Percentiles rank a stretch among this genome's conserved stretches.
Conservation (phyloP, 495 filamentous ascomycete genomes). For the Neurospora intermedia region DNA sequence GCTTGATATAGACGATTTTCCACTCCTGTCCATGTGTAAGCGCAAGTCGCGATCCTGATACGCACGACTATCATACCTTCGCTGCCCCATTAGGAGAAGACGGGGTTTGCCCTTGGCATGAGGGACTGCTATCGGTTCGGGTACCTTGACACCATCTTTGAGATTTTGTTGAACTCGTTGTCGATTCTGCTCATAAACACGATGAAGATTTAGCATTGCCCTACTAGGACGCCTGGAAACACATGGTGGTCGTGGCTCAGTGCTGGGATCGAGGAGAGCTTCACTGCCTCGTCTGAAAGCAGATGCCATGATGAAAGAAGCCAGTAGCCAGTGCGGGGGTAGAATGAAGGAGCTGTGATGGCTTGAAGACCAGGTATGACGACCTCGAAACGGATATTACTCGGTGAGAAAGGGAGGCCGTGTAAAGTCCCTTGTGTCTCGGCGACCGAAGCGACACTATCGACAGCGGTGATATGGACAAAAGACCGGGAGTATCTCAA, state of each 20-base stretch:
- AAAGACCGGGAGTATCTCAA: not conserved
- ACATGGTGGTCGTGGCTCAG: conserved; percentile 12
- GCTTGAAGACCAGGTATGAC: not conserved
- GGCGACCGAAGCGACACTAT: not conserved
- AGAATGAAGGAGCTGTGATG: not conserved
- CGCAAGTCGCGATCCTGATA: not conserved
- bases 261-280: conserved; percentile 11
- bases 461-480: not conserved
- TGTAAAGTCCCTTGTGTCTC: not conserved
- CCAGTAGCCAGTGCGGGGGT: not conserved
- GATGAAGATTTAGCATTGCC: conserved; percentile 44
- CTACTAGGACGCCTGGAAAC: conserved; percentile 27
- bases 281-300: conserved; percentile 3
- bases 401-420: not conserved
- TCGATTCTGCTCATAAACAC: conserved; percentile 46
- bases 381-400: not conserved
- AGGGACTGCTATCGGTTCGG: conserved; percentile 28
- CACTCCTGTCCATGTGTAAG: conserved; percentile 54
- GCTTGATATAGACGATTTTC: conserved; percentile 94
- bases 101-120: conserved; percentile 60
- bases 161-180: conserved; percentile 29
- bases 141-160: conserved; percentile 25
- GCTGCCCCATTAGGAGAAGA: conserved; percentile 88
- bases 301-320: conserved; percentile 24
- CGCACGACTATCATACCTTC: conserved; percentile 49